Evolutionary conservation across 495 filamentous ascomycete species (phyloP).

Genomic region (Talaromyces borbonicus): DNA sequence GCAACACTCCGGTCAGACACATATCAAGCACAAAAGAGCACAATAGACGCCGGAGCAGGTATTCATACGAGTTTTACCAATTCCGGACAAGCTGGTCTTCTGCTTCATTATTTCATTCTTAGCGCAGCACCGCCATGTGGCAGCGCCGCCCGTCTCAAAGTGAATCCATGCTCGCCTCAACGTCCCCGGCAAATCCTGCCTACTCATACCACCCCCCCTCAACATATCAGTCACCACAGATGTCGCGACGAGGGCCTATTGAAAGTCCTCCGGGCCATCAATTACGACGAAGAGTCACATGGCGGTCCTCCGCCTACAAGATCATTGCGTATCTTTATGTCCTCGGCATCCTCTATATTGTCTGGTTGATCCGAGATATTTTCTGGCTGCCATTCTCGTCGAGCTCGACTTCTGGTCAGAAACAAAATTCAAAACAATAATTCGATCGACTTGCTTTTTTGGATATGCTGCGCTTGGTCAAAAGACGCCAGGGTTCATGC

Average conservation of each 20-base stretch:
- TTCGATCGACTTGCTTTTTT: neutral
- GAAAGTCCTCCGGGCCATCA: constrained; percentile 36
- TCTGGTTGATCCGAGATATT: constrained; percentile 38
- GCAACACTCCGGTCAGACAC: too few species aligned
- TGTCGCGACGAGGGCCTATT: constrained; percentile 32
- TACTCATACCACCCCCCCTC: constrained; percentile 8
- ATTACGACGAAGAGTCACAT: constrained; percentile 39
- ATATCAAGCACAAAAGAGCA: too few species aligned
- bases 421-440: constrained; percentile 1
- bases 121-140: constrained; percentile 27
- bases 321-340: constrained; percentile 39
- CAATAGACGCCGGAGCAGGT: too few species aligned
- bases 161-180: constrained; percentile 20
- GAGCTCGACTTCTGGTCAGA: neutral
- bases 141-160: constrained; percentile 35
- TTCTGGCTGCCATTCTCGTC: constrained; percentile 30
- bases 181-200: constrained; percentile 10
- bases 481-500: too few species aligned
- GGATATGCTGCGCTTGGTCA: neutral
- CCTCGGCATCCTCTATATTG: constrained; percentile 34
- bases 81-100: too few species aligned
- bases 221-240: constrained; percentile 14
- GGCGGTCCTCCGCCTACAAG: constrained; percentile 41
- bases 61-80: too few species aligned
- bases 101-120: constrained; percentile 9